Evolutionary conservation across 768 basidiomycete species (phyloP), one percentile per base, ranked within the genome.

Genomic region (Tulasnella sp.): DNA sequence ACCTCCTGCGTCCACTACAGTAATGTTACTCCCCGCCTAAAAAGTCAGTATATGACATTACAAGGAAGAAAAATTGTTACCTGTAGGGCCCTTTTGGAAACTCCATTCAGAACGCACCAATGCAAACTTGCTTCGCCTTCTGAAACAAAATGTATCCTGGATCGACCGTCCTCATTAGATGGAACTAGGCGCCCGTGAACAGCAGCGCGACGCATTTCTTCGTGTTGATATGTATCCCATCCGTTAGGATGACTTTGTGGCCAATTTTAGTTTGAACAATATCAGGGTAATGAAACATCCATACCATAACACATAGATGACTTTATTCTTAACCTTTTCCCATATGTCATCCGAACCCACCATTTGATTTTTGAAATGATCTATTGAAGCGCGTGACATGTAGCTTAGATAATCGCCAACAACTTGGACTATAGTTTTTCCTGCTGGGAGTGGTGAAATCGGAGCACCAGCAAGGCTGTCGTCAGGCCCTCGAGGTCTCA

Each of bases 111-210:
- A 43, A 76, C 53, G 37, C 71, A 72, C 48, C 64, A 76, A 56
- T 76, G 73, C 9, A 76, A 59, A 60, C 70, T 70, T 0, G 75
- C 75, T 58, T 77, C 75, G 28, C 73, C 75, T 51, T 77, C 76
- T 0, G 71, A 69, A 10, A 75, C 69, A 24, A 75, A 71, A 20
- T 64, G 62, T 16, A 75, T 59, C 12, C 68, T 66, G 34, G 60
- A 45, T 51, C 67, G 64, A 0, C 69, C 73, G n/a, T 57, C 60
- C n/a, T 58, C 51, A 4, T 61, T 66, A 55, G 68, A 64, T 0
- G 66, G 65, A 3, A 74, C 59, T 1, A 74, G 60, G 7, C 66
- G 64, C 5, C 71, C 73, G 37, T 61, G 45, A 12, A 72, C 60
- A 0, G 70, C 71, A 12, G 74, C 73, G 12, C 62, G 62, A 39